Base-by-base conservation (phyloP, 441 rosid species). In the Capsella rubella region DNA sequence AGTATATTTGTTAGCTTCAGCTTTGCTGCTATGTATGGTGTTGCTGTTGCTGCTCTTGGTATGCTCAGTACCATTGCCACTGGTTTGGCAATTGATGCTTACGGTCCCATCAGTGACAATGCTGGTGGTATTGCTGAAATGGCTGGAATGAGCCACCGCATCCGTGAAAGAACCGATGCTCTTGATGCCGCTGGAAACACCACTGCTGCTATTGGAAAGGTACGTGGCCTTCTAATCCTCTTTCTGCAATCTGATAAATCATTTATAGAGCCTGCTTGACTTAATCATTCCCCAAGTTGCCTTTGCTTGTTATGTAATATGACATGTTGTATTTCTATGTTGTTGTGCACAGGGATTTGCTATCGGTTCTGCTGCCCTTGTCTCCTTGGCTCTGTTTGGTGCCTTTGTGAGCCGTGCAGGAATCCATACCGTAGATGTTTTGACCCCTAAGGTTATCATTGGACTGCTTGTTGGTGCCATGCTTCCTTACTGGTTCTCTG, bases 111-210 rank as follows among this genome's bases (percentile, higher is more conserved):
- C 73, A 89, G 90, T 80, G 89, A 89, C 80, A 89, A 87, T 53
- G 95, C 92, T 68, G 88, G 90, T 72, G 92, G 90, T 46, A 86
- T 87, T 77, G 95, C 95, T 46, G 88, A 87, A 81, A 87, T 89
- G 95, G 95, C 92, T 64, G 92, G 92, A 45, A 84, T 89, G 90
- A 86, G 89, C 80, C 92, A 87, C 80, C 84, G 85, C 51, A 86
- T 87, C 35, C 81, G 90, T 27, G 90, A 87, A 69, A 86, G 92
- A 79, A 87, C 92, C 0, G 87, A 89, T 74, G 85, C 85, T 32
- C 88, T 89, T 67, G 89, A 89, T 80, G 90, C 95, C 25, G 93
- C 91, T 34, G 89, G 91, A 64, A 89, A 87, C 80, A 87, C 93
- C 71, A 89, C 88, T 51, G 93, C 91, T 49, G 90, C 90, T 75